Evolutionary conservation across 164 flowering plant genomes (phyloP).

Genomic region (Chimonanthus salicifolius): DNA sequence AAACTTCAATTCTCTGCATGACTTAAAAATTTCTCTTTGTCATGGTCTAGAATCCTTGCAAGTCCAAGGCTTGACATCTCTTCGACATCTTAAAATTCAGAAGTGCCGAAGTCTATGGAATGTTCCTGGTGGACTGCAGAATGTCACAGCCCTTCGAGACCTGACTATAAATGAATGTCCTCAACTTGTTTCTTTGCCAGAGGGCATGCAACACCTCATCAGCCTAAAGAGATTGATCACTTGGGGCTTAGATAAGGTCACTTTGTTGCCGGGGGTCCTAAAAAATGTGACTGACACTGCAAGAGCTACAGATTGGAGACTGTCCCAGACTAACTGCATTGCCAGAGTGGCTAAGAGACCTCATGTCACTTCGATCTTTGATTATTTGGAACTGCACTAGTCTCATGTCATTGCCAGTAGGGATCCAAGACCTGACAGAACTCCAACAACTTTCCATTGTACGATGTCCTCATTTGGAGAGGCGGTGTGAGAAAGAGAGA

Average conservation of each 20-base stretch:
- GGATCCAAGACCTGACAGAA: neutral
- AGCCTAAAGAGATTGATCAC: neutral
- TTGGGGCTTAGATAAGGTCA: slow-evolving; percentile 5
- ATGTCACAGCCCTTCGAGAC: neutral
- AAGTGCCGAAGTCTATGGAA: neutral
- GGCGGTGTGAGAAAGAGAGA: slow-evolving; percentile 6
- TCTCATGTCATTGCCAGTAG: neutral
- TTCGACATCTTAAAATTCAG: neutral
- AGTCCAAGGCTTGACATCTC: slow-evolving; percentile 1
- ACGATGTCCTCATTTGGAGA: slow-evolving; percentile 2
- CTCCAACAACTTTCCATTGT: neutral
- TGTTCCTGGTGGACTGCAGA: neutral
- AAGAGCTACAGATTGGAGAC: neutral
- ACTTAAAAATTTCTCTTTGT: neutral
- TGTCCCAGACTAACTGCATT: neutral
- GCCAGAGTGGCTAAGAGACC: slow-evolving; percentile 1
- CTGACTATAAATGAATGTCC: neutral
- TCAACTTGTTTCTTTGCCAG: neutral
- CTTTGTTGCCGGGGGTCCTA: slow-evolving; percentile 4
- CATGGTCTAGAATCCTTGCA: neutral
- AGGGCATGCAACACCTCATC: neutral
- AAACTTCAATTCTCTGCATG: neutral
- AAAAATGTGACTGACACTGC: neutral
- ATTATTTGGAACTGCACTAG: neutral
- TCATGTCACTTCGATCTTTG: neutral